phyloP scores from a whole-genome alignment of 768 basidiomycete genomes.

The Mycena vitilis region DNA sequence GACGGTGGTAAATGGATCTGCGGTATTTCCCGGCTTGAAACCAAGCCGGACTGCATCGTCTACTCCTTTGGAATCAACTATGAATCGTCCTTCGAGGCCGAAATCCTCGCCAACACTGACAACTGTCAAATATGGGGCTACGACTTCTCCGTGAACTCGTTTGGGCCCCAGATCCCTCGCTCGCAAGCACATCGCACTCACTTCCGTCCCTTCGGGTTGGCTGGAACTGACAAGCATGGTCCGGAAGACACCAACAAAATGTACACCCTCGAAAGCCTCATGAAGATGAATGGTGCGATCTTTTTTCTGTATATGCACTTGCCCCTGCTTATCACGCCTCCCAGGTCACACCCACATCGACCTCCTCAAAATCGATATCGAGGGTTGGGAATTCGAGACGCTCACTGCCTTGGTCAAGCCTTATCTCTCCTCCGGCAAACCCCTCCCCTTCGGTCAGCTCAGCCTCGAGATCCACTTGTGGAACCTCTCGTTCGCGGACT shows the following conservation, averaged over 20 bases:
- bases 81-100: conserved; percentile 74
- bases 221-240: conserved; percentile 60
- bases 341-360: conserved; percentile 77
- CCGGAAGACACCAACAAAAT: conserved; percentile 59
- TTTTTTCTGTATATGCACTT: neutral
- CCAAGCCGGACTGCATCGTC: conserved; percentile 67
- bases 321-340: neutral
- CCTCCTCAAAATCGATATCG: conserved; percentile 79
- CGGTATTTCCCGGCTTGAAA: conserved; percentile 65
- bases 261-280: conserved; percentile 72
- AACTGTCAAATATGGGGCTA: conserved; percentile 73
- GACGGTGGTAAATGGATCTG: conserved; percentile 75
- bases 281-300: conserved; percentile 68
- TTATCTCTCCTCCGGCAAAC: conserved; percentile 58
- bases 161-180: conserved; percentile 56
- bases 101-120: conserved; percentile 60
- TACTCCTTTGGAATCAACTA: conserved; percentile 73
- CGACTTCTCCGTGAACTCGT: conserved; percentile 59
- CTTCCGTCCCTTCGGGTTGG: conserved; percentile 55
- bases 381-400: conserved; percentile 75
- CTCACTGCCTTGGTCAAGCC: conserved; percentile 59
- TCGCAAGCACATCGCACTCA: conserved; percentile 49
- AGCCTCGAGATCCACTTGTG: conserved; percentile 76
- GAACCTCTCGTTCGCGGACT: conserved; percentile 60
- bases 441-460: conserved; percentile 78